Base-by-base conservation (phyloP, 257 asterid genomes). In the Solanum sejunctum region DNA sequence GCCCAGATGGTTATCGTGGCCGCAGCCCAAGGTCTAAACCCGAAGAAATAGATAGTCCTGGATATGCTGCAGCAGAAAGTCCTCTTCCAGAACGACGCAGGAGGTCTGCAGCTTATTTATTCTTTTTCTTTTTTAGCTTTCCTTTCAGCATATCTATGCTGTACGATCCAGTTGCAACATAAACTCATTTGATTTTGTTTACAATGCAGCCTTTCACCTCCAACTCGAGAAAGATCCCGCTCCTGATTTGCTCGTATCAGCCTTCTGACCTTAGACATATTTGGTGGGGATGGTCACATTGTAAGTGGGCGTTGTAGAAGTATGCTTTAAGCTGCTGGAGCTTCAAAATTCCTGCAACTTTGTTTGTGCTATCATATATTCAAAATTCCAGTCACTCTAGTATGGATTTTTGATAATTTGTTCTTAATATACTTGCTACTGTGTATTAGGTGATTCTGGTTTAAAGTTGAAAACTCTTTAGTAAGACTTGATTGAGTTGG, bases 171-270 rank as follows among this genome's bases (percentile, higher is more conserved):
- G 77, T 47, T 69, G 73, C 41, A 26, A 49, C 39, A 13, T 51
- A 26, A 83, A 15, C 55, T 45, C 81, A 41, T 82, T 63, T n/a
- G 28, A 21, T 15, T 77, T 13, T 2, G 84, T 79, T 84, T 70
- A 78, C 84, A 75, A 87, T 88, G 91, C 95, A 94, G 96, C 82
- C 90, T 80, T 83, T 90, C 95, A 32, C 90, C 96, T 1, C 77
- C 85, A 11, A 86, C 90, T 17, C 84, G 87, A 12, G 93, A 90
- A 71, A 88, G 92, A 84, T 88, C 90, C 83, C 54, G 88, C 83
- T 89, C 90, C 26, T 89, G 83, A 80, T 69, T 80, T 57, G 41
- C 43, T 58, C 20, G 28, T 8, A 26, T 51, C 63, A 2, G 47
- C 10, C 63, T 51, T 28, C 82, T 15, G 47, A 13, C 63, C 61